Evolutionary conservation across 139 green algal genomes (phyloP).

Genomic region (Chlamydomonas sphaeroides): DNA sequence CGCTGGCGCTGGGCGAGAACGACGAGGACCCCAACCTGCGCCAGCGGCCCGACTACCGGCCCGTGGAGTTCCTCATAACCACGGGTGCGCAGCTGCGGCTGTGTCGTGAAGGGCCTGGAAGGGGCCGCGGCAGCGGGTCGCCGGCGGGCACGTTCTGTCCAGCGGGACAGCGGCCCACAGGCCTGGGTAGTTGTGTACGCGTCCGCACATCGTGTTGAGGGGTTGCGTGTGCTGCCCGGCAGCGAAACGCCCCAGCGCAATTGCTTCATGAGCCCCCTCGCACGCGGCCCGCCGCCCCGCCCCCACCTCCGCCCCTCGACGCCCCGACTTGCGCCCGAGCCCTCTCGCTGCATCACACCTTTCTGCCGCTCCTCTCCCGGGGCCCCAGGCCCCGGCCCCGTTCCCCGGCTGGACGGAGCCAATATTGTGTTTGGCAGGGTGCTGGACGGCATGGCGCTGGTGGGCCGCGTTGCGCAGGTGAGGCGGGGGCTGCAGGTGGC

Average conservation of each 20-base stretch:
- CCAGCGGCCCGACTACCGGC: conserved; percentile 5
- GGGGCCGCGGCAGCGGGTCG: background rate
- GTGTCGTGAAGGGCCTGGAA: background rate
- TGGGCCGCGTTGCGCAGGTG: conserved; percentile 27
- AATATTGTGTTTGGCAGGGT: conserved; percentile 86
- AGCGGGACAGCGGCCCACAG: too few species aligned
- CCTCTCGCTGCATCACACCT: background rate
- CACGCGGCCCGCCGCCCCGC: too few species aligned
- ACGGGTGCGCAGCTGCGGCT: conserved; percentile 6
- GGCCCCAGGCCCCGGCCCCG: conserved; percentile 67
- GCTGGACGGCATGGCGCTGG: conserved; percentile 60
- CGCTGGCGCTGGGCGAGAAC: conserved; percentile 67
- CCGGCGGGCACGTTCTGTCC: too few species aligned
- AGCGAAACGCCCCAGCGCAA: too few species aligned
- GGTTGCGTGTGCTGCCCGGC: too few species aligned
- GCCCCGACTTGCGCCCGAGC: background rate
- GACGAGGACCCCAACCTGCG: conserved; percentile 68
- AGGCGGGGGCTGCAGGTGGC: too few species aligned
- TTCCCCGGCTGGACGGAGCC: conserved; percentile 69
- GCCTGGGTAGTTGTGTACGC: too few species aligned
- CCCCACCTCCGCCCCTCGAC: background rate
- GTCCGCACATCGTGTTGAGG: too few species aligned
- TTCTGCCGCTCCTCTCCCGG: too few species aligned
- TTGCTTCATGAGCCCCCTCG: too few species aligned
- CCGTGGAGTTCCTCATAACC: conserved; percentile 28